These are phyloP conservation scores for Rubroshorea leprosula DNA, from an alignment of 345 rosid species.

Conservation along the genomic window DNA sequence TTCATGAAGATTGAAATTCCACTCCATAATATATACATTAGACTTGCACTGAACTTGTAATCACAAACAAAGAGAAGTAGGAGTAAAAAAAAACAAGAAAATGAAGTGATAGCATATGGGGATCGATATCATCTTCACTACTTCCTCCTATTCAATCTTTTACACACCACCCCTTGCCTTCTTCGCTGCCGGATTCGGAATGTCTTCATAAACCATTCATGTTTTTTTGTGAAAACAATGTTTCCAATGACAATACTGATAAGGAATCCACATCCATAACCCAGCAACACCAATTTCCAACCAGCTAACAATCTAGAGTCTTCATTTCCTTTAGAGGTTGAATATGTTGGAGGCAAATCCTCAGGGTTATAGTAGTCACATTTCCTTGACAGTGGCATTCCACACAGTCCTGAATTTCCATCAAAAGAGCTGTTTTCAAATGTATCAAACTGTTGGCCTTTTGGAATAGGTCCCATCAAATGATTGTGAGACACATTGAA, in stretches of 20 bases:
- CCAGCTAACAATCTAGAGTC: background rate
- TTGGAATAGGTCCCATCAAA: slow-evolving; percentile 3
- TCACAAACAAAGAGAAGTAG: too few relatives aligned
- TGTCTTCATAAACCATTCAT: background rate
- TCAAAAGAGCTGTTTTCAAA: too few relatives aligned
- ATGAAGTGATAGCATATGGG: too few relatives aligned
- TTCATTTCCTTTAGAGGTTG: too few relatives aligned
- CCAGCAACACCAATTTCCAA: slow-evolving; percentile 5
- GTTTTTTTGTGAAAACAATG: background rate
- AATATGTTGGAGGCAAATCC: background rate
- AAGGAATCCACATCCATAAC: background rate
- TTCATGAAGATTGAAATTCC: too few relatives aligned
- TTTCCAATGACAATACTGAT: background rate
- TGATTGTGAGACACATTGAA: background rate
- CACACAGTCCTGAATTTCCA: too few relatives aligned
- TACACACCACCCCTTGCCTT: background rate
- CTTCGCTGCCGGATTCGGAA: background rate
- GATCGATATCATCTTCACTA: too few relatives aligned
- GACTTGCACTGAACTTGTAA: too few relatives aligned
- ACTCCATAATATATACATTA: too few relatives aligned
- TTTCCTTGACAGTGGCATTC: too few relatives aligned
- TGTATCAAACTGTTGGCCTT: background rate
- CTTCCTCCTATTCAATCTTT: too few relatives aligned
- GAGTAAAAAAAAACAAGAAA: too few relatives aligned
- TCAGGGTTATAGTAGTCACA: background rate